Evolutionary conservation across 1,284 basidiomycete genomes (phyloP).

Genomic region (Cutaneotrichosporon sp.): DNA sequence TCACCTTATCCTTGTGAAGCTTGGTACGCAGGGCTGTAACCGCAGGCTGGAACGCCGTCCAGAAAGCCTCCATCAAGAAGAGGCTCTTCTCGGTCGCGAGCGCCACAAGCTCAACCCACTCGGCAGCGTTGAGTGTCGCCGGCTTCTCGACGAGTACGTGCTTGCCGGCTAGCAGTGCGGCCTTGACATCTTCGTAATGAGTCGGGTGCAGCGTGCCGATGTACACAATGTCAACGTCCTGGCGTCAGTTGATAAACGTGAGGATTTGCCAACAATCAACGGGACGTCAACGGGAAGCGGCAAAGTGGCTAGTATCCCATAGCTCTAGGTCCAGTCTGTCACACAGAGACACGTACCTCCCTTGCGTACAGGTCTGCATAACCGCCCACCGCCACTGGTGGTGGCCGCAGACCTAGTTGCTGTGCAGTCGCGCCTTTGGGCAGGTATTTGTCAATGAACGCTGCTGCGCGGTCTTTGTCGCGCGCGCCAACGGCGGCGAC

Average conservation of each 20-base stretch:
- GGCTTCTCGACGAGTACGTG: constrained; percentile 55
- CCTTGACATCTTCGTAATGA: constrained; percentile 54
- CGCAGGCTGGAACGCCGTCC: constrained; percentile 51
- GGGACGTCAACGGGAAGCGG: no score
- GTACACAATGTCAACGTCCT: constrained; percentile 56
- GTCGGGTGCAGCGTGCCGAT: constrained; percentile 56
- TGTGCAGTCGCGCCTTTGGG: constrained; percentile 39
- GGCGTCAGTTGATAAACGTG: constrained; percentile 46
- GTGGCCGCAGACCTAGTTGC: constrained; percentile 31
- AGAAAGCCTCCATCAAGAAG: constrained; percentile 52
- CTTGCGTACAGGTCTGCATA: constrained; percentile 54
- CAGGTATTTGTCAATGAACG: constrained; percentile 49
- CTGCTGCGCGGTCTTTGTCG: constrained; percentile 44
- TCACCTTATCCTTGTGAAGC: constrained; percentile 42
- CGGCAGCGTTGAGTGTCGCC: constrained; percentile 54
- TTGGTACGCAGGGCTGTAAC: constrained; percentile 45
- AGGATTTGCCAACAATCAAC: constrained; percentile 24
- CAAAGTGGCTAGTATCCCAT: no score
- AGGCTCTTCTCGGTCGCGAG: constrained; percentile 50
- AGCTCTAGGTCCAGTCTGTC: not conserved
- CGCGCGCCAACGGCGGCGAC: constrained; percentile 54
- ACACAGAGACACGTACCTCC: constrained; percentile 28
- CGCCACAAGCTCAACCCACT: constrained; percentile 50
- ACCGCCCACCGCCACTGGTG: constrained; percentile 37
- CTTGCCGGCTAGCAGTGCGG: constrained; percentile 54